phyloP scores from a whole-genome alignment of 2,329 filamentous ascomycete species.

The Parasarocladium wereldwijsianum region DNA sequence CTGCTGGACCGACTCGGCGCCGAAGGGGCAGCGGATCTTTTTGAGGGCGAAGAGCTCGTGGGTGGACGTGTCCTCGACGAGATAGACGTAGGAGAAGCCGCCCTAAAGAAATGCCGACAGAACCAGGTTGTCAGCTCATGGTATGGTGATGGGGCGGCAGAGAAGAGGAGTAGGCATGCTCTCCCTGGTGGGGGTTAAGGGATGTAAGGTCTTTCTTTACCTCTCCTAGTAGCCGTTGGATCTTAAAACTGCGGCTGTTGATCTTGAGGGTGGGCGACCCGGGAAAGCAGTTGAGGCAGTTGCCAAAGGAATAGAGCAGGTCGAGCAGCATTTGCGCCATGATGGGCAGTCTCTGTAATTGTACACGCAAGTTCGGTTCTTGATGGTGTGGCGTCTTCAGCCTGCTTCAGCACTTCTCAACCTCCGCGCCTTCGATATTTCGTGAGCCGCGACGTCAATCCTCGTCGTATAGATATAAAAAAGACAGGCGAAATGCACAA shows the following conservation, averaged over 20 bases:
- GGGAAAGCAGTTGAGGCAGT: constrained; percentile 93
- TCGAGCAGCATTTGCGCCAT: constrained; percentile 84
- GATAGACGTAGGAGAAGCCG: constrained; percentile 97
- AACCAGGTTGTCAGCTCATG: too few relatives aligned
- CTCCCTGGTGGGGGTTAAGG: not conserved
- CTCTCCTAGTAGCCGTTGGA: constrained; percentile 84
- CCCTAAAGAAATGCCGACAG: constrained; percentile 36
- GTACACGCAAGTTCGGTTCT: too few relatives aligned
- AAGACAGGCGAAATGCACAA: too few relatives aligned
- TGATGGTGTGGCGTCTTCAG: too few relatives aligned
- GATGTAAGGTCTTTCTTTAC: constrained; percentile 29
- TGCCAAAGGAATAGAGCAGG: constrained; percentile 78
- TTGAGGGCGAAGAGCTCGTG: constrained; percentile 87
- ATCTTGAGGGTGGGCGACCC: constrained; percentile 89
- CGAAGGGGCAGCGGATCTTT: constrained; percentile 97
- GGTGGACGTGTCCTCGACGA: constrained; percentile 79
- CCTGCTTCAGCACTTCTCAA: too few relatives aligned
- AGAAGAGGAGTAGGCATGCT: constrained; percentile 5
- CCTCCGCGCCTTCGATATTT: too few relatives aligned
- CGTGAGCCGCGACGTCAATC: too few relatives aligned
- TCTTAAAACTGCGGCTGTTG: constrained; percentile 90
- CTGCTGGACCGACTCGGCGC: constrained; percentile 85
- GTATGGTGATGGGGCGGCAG: not conserved
- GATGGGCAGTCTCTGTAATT: constrained; percentile 6
- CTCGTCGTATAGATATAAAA: too few relatives aligned